phyloP scores from a whole-genome alignment of 345 rosid species.

The Eutrema yunnanense region DNA sequence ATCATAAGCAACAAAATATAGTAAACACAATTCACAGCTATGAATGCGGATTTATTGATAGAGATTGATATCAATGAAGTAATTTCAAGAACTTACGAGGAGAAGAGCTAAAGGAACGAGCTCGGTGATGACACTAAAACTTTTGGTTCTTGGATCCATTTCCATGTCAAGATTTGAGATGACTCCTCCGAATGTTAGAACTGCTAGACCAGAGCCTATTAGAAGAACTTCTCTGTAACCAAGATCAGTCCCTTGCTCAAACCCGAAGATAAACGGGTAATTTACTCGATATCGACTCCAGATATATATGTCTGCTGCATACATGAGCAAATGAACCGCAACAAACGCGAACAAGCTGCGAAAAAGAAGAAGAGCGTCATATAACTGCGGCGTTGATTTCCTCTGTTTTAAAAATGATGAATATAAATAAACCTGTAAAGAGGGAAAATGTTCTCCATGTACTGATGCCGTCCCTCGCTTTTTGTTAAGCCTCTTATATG shows the following conservation, averaged over 20 bases:
- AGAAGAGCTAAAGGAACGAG: slow-evolving; percentile 59
- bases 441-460: slow-evolving; percentile 78
- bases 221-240: slow-evolving; percentile 65
- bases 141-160: slow-evolving; percentile 62
- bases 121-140: slow-evolving; percentile 56
- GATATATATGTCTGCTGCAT: slow-evolving; percentile 51
- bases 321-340: slow-evolving; percentile 63
- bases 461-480: slow-evolving; percentile 40
- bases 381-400: neutral
- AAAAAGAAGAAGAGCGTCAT: neutral
- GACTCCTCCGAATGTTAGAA: slow-evolving; percentile 45
- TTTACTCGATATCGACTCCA: slow-evolving; percentile 70
- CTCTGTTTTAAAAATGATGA: neutral
- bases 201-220: slow-evolving; percentile 44
- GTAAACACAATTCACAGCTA: neutral
- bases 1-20: neutral
- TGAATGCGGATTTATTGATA: neutral
- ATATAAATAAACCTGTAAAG: slow-evolving; percentile 42
- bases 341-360: slow-evolving; percentile 65
- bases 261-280: slow-evolving; percentile 66
- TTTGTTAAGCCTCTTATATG: slow-evolving; percentile 45
- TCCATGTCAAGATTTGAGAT: slow-evolving; percentile 80
- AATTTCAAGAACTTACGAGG: slow-evolving; percentile 34
- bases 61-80: neutral
- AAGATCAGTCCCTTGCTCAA: slow-evolving; percentile 68